A percentile compares a stretch with the other conserved stretches of the same genome.
These are phyloP conservation scores for Hyaloperonospora arabidopsidis DNA, from an alignment of 352 stramenopile genomes.

Conservation along the genomic window DNA sequence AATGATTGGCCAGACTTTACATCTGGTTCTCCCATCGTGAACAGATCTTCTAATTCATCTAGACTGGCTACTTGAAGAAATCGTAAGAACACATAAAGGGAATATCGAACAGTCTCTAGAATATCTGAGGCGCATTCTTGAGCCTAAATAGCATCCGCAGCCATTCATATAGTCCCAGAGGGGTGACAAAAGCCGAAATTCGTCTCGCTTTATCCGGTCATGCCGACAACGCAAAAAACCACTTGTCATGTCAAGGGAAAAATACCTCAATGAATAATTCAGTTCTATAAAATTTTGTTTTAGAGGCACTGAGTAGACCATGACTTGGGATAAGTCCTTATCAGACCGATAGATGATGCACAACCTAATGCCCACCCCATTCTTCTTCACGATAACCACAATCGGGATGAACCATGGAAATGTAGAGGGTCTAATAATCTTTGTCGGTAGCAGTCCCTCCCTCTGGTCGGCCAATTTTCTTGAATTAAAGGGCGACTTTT, in stretches of 20 bases:
- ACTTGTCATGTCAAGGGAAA: too few species aligned
- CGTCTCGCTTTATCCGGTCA: background rate
- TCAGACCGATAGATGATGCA: background rate
- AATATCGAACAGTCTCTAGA: background rate
- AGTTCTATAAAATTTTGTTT: background rate
- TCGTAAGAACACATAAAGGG: background rate
- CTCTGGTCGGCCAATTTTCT: background rate
- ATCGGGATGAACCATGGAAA: background rate
- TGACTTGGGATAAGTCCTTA: background rate
- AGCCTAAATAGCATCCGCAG: too few species aligned
- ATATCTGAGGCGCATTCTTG: too few species aligned
- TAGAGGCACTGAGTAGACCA: background rate
- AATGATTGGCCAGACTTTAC: background rate
- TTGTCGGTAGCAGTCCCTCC: background rate
- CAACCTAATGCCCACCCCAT: background rate
- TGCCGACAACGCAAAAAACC: background rate
- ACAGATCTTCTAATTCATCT: background rate
- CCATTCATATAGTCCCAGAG: background rate
- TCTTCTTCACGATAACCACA: background rate
- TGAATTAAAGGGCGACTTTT: background rate
- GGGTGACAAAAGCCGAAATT: background rate
- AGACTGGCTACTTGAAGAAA: background rate
- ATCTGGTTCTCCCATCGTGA: background rate
- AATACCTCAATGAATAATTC: too few species aligned
- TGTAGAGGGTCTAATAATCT: background rate